Percentiles rank a stretch among this genome's conserved stretches.
Evolutionary conservation across 139 green algal genomes (phyloP).

Genomic region (Tetradesmus lagerheimii): DNA sequence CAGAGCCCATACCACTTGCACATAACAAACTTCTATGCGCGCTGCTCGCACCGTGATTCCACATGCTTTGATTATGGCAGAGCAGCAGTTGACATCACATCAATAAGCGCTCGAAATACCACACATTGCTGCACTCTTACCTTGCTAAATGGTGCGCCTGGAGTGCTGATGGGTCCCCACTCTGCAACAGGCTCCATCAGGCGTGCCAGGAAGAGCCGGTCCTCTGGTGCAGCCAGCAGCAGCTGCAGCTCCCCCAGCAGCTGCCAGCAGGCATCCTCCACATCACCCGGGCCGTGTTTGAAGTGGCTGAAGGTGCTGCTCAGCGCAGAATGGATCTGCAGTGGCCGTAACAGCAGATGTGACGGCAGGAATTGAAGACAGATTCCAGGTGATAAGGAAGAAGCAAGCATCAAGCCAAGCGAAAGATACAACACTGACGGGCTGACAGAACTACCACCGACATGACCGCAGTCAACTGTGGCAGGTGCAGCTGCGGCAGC

Average conservation of each 20-base stretch:
- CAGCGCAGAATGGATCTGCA: constrained; percentile 35
- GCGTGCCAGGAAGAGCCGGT: constrained; percentile 27
- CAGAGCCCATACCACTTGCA: too few species aligned
- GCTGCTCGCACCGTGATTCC: too few species aligned
- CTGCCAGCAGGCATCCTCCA: constrained; percentile 51
- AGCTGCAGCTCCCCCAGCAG: constrained; percentile 46
- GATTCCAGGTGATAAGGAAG: too few species aligned
- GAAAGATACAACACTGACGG: too few species aligned
- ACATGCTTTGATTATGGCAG: too few species aligned
- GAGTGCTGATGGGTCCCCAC: constrained; percentile 23
- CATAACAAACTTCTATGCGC: too few species aligned
- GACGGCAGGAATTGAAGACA: neutral
- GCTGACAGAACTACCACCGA: too few species aligned
- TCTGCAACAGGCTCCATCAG: constrained; percentile 35
- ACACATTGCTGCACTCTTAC: too few species aligned
- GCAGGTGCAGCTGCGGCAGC: neutral
- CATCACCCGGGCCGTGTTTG: constrained; percentile 41
- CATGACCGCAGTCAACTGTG: neutral
- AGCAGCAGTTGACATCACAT: too few species aligned
- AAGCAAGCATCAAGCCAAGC: neutral
- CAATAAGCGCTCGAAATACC: too few species aligned
- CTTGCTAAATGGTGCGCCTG: constrained; percentile 48
- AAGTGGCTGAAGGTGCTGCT: neutral
- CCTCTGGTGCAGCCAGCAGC: constrained; percentile 37
- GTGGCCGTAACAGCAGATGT: neutral